These are phyloP conservation scores for Hymenotorrendiella dingleyae DNA, from an alignment of 2,329 filamentous ascomycete species.

Conservation along the genomic window DNA sequence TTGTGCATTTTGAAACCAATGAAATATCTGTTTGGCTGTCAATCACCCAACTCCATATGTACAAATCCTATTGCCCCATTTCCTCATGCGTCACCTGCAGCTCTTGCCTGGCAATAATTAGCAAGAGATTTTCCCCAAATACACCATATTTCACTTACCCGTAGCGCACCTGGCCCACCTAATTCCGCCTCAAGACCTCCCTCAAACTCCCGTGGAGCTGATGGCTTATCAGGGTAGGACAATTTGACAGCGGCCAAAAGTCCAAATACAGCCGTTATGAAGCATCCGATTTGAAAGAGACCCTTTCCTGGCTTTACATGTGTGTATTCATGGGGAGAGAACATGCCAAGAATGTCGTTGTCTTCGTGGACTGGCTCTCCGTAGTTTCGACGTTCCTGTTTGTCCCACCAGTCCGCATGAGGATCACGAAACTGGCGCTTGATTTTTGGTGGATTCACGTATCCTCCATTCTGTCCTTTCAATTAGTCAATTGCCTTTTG, in stretches of 20 bases:
- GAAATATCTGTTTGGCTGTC: background rate
- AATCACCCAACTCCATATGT: conserved; percentile 24
- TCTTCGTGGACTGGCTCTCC: conserved; percentile 96
- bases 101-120: conserved; percentile 42
- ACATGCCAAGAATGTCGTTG: conserved; percentile 85
- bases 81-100: conserved; percentile 41
- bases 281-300: conserved; percentile 60
- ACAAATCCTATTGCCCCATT: conserved; percentile 27
- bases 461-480: conserved; percentile 66
- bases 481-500: conserved; percentile 10
- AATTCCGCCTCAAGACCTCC: conserved; percentile 69
- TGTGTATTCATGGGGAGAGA: conserved; percentile 84
- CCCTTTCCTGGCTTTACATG: conserved; percentile 70
- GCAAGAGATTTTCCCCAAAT: background rate
- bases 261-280: conserved; percentile 57
- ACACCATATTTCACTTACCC: conserved; percentile 45
- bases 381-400: conserved; percentile 94
- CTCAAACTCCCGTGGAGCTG: conserved; percentile 65
- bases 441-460: conserved; percentile 69
- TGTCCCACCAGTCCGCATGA: conserved; percentile 92
- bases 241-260: conserved; percentile 62
- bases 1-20: no score
- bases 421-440: conserved; percentile 94
- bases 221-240: conserved; percentile 66
- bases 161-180: conserved; percentile 60